Evolutionary conservation across 306 rosid genomes (phyloP), one percentile per base, ranked within the genome.

Genomic region (Sophora flavescens): DNA sequence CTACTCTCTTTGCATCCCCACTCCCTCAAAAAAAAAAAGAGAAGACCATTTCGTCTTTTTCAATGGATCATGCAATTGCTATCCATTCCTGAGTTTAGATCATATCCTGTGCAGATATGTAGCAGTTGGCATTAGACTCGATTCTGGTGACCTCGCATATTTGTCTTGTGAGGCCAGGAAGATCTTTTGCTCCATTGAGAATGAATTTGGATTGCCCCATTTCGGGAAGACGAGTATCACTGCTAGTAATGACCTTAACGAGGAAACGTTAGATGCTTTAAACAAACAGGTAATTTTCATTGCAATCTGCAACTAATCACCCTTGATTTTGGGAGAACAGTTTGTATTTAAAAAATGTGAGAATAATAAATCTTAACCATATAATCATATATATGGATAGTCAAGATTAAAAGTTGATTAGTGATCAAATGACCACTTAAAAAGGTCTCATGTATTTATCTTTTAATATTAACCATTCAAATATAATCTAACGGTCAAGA

Each of bases 171-270:
- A 93, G 68, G 76, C 81, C 57, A 89, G 98, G 68, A 93, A 91
- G 83, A 69, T 91, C 70, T 93, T 91, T 78, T 11, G 35, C 42
- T 67, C 83, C 71, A 82, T 94, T 60, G 98, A 94, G 83, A 81
- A 86, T 78, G 97, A 91, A 86, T 91, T 90, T 76, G 89, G 76
- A 62, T 77, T 88, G 45, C 64, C 87, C 35, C 86, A 82, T 64
- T 93, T 93, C 70, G 94, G 93, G 50, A 91, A 85, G 77, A 86
- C 63, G 72, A 41, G 18, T 72, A 90, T 91, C 80, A 86, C 96
- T n/a, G 97, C 97, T 66, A 91, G 98, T 82, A 94, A 94, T 84
- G 97, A 94, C 79, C 97, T 94, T 39, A 94, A 94, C 63, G 98
- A 94, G 83, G 98, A 91, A 88, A 94, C 98, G 38, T 78, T 91